Conservation (phyloP, 192 early-diverging fungal genomes). For the Rhizophagus clarus region DNA sequence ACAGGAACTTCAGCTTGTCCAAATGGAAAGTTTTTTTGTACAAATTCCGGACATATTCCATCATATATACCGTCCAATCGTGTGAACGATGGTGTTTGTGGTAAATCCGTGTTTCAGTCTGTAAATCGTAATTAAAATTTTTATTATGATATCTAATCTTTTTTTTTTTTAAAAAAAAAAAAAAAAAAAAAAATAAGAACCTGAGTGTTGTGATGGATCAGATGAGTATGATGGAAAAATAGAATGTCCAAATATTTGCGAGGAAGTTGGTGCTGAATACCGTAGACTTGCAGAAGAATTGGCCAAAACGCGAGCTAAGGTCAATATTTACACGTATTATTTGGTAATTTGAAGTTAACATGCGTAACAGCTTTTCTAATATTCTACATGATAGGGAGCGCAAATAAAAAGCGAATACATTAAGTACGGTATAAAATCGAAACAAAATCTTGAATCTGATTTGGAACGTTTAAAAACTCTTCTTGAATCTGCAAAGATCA, state of each 20-base stretch:
- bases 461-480: constrained; percentile 27
- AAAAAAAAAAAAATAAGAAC: no score
- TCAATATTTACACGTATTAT: not conserved
- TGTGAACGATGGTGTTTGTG: constrained; percentile 97
- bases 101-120: constrained; percentile 35
- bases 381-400: not conserved
- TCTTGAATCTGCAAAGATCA: constrained; percentile 18
- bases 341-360: not conserved
- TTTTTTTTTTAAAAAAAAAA: constrained; percentile 4
- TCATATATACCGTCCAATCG: constrained; percentile 63
- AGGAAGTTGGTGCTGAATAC: constrained; percentile 55
- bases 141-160: not conserved
- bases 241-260: constrained; percentile 78
- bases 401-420: constrained; percentile 38
- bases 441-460: constrained; percentile 18
- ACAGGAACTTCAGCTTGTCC: constrained; percentile 90
- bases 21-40: constrained; percentile 80
- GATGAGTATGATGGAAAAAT: constrained; percentile 74
- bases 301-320: constrained; percentile 28
- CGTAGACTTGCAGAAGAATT: constrained; percentile 40
- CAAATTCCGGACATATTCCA: constrained; percentile 74
- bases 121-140: not conserved
- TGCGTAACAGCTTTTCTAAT: not conserved
- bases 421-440: constrained; percentile 33
- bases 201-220: constrained; percentile 94